Evolutionary conservation across 495 filamentous ascomycete genomes (phyloP).

Genomic region (Neurospora africana): DNA sequence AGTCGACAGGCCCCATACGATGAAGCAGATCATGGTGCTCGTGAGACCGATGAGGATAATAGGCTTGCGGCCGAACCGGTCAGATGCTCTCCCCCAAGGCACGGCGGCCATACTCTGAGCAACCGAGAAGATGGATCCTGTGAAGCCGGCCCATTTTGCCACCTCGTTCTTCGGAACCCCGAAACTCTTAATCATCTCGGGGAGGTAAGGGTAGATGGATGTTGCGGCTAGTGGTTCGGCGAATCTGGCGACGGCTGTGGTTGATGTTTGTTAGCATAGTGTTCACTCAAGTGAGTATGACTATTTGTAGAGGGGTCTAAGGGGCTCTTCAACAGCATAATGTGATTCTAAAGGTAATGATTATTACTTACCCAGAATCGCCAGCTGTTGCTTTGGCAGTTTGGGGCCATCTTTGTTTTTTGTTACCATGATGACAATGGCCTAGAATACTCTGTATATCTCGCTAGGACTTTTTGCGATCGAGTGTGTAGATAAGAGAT

Average conservation of each 20-base stretch:
- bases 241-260: conserved; percentile 62
- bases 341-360: background rate
- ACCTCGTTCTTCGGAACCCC: conserved; percentile 61
- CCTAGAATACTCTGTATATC: background rate
- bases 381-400: conserved; percentile 37
- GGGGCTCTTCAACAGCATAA: background rate
- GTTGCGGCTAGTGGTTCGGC: conserved; percentile 79
- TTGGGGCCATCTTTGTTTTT: conserved; percentile 26
- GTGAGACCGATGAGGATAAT: conserved; percentile 58
- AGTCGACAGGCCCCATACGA: conserved; percentile 70
- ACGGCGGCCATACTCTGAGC: conserved; percentile 64
- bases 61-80: conserved; percentile 64
- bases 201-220: conserved; percentile 81
- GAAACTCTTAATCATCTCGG: conserved; percentile 78
- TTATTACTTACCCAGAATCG: conserved; percentile 52
- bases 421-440: conserved; percentile 20
- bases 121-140: conserved; percentile 61
- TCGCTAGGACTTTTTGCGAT: background rate
- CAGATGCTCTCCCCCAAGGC: conserved; percentile 69
- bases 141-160: conserved; percentile 66
- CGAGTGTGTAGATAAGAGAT: background rate
- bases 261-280: conserved; percentile 15
- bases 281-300: background rate
- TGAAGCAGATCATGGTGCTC: conserved; percentile 60
- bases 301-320: background rate